Evolutionary conservation across 2,329 filamentous ascomycete genomes (phyloP).

Genomic region (Aspergillus ibericus): DNA sequence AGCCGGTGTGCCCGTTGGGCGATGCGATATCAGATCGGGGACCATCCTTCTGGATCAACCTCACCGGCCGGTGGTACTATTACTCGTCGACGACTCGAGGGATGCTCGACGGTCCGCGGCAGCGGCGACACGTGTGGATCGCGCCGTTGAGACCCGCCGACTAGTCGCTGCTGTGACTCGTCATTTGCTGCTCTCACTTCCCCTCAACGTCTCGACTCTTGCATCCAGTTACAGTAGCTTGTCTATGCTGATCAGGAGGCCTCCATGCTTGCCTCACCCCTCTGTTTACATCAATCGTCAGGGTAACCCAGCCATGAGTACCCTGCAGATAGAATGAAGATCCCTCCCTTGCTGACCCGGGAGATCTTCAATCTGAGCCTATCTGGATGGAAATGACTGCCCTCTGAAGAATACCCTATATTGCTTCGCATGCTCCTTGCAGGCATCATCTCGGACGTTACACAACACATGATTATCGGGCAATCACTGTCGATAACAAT

Average conservation of each 20-base stretch:
- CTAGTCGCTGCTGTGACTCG: slow-evolving; percentile 1
- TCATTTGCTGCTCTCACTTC: background rate
- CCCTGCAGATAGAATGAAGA: background rate
- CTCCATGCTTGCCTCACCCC: background rate
- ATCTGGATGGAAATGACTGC: background rate
- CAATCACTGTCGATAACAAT: background rate
- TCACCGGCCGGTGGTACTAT: background rate
- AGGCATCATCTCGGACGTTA: background rate
- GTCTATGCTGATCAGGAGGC: no score
- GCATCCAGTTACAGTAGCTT: no score
- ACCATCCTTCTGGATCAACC: background rate
- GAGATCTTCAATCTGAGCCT: background rate
- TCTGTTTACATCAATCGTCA: background rate
- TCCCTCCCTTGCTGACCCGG: background rate
- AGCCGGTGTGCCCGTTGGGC: background rate
- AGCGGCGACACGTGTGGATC: slow-evolving; percentile 2
- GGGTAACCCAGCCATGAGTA: slow-evolving; percentile 4
- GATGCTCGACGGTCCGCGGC: background rate
- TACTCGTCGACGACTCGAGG: background rate
- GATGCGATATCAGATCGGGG: background rate
- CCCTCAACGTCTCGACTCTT: no score
- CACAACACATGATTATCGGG: background rate
- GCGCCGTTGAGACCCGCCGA: background rate
- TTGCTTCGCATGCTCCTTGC: background rate
- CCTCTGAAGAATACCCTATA: background rate